phyloP scores from a whole-genome alignment of 805 yeast genomes.

The Wickerhamomyces ciferrii region DNA sequence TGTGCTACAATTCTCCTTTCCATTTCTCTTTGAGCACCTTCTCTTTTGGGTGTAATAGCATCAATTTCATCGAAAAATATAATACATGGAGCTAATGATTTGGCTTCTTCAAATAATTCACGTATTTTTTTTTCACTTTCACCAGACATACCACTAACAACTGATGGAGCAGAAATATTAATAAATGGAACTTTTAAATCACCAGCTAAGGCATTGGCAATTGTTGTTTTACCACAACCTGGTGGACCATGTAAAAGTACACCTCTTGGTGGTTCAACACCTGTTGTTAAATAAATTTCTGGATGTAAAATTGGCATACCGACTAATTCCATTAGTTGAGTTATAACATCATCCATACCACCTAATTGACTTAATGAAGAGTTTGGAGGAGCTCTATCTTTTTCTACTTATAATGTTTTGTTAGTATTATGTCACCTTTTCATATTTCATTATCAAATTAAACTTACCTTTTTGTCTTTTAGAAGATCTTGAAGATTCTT shows the following conservation, averaged over 20 bases:
- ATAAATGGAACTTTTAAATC: constrained; percentile 91
- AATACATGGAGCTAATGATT: constrained; percentile 82
- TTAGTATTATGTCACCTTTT: constrained; percentile 6
- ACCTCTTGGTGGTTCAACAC: constrained; percentile 95
- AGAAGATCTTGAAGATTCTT: constrained; percentile 29
- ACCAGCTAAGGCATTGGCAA: constrained; percentile 95
- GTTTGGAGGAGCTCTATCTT: constrained; percentile 67
- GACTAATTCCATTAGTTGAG: constrained; percentile 83
- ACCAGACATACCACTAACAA: constrained; percentile 99
- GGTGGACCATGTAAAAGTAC: constrained; percentile 96
- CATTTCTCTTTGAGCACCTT: constrained; percentile 98
- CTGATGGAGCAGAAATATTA: constrained; percentile 88
- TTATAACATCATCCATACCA: constrained; percentile 81
- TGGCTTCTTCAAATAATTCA: constrained; percentile 92
- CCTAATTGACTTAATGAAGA: constrained; percentile 72
- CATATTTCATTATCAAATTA: constrained; percentile 6
- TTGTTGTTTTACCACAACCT: constrained; percentile 96
- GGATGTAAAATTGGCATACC: constrained; percentile 93
- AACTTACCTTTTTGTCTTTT: constrained; percentile 35
- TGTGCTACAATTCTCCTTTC: constrained; percentile 96
- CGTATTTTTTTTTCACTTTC: constrained; percentile 93
- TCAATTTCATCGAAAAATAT: constrained; percentile 95
- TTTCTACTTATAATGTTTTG: constrained; percentile 32
- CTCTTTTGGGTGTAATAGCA: constrained; percentile 97
- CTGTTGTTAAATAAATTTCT: constrained; percentile 80